Evolutionary conservation across 1,284 basidiomycete genomes (phyloP), one percentile per base, ranked within the genome.

Genomic region (Boletus sp.): DNA sequence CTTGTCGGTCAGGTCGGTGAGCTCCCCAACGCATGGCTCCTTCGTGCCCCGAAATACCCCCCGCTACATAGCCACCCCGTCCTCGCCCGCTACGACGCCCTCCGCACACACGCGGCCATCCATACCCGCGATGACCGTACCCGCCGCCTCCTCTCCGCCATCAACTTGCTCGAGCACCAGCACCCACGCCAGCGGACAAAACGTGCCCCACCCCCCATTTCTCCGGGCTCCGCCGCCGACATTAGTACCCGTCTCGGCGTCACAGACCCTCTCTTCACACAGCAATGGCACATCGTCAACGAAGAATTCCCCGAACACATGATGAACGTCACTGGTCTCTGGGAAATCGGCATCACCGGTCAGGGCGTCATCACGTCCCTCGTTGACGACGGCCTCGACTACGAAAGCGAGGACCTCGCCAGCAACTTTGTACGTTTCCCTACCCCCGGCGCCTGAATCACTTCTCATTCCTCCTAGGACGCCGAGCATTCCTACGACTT

Each of bases 351-450:
- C 1, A 82, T 95, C 62, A 92, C 88, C 1, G 97, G 97, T 1
- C 82, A 88, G 65, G 94, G 93, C 20, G 80, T 98, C 47, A 90
- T 91, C 52, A 86, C 95, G 7, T 92, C 93, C 7, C 81, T 99
- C 52, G 91, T 99, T 29, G 97, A 99, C 72, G 97, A 99, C 72
- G 97, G 97, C 0, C 76, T 99, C 63, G 97, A 99, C 72, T 91
- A 94, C 73, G 84, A 87, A 53, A 93, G 88, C 66, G 85, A 88
- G 27, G 96, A 99, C 74, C 80, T 99, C 49, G 85, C 86, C 42
- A 87, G 81, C 42, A 98, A 98, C 75, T 98, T 98, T 74, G 95
- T 97, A 70, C 70, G 93, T 83, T 37, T 49, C 58, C 43, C 47
- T 18, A 15, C 49, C 52, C 35, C n/a, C 58, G 22, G 11, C 37